Evolutionary conservation across 345 rosid genomes (phyloP).

Genomic region (Aquilaria malaccensis): DNA sequence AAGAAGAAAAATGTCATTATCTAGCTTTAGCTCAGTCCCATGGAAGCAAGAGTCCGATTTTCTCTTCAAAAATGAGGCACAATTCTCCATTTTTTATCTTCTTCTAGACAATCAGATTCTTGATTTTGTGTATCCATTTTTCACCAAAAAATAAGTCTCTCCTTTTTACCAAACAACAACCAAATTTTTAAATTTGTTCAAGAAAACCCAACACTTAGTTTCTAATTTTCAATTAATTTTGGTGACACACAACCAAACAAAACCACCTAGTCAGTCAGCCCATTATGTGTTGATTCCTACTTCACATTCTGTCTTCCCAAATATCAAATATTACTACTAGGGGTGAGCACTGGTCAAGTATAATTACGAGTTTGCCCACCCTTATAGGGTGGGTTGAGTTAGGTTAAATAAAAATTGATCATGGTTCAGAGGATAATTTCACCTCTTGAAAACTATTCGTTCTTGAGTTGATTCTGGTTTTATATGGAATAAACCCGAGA

Average conservation of each 20-base stretch:
- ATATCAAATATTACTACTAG: constrained; percentile 58
- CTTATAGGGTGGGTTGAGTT: too few species aligned
- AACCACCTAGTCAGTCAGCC: background rate
- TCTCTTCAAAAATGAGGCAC: constrained; percentile 23
- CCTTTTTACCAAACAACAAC: too few species aligned
- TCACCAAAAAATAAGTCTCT: constrained; percentile 21
- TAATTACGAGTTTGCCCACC: too few species aligned
- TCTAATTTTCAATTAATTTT: constrained; percentile 12
- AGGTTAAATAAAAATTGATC: too few species aligned
- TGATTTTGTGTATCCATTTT: constrained; percentile 16
- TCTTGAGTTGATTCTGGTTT: too few species aligned
- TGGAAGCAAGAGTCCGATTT: constrained; percentile 10
- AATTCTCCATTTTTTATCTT: constrained; percentile 36
- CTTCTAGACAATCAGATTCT: constrained; percentile 27
- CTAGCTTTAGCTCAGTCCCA: background rate
- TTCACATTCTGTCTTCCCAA: constrained; percentile 4
- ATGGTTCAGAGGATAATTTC: too few species aligned
- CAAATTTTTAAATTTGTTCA: constrained; percentile 2
- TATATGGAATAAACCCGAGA: too few species aligned
- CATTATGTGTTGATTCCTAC: background rate
- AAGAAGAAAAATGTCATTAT: constrained; percentile 25
- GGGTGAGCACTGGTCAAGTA: too few species aligned
- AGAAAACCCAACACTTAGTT: constrained; percentile 11
- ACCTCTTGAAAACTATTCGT: too few species aligned
- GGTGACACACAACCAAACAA: background rate